phyloP scores from a whole-genome alignment of 2,329 filamentous ascomycete genomes.

The Penicillium sp. region DNA sequence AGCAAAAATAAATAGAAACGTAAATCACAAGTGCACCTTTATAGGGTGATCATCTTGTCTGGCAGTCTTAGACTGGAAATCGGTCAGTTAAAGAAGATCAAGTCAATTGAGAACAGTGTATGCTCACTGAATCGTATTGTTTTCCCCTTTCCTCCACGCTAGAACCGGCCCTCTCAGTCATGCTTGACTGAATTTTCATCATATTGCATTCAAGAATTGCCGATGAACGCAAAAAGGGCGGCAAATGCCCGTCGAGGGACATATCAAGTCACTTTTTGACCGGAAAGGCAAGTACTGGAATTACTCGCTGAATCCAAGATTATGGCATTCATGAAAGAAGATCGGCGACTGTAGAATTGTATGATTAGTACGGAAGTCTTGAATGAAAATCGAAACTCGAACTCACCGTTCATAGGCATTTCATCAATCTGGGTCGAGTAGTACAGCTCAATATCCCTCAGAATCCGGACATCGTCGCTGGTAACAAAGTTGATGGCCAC shows the following conservation, averaged over 20 bases:
- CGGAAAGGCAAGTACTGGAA: slow-evolving; percentile 1
- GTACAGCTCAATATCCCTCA: slow-evolving; percentile 99
- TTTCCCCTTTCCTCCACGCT: slow-evolving; percentile 40
- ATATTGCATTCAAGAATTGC: not conserved
- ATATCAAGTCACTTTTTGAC: slow-evolving; percentile 7
- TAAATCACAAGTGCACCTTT: slow-evolving; percentile 11
- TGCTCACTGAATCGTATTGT: slow-evolving; percentile 19
- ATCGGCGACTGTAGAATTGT: slow-evolving; percentile 29
- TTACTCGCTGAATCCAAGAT: not conserved
- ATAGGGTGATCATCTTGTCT: slow-evolving; percentile 5
- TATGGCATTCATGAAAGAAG: slow-evolving; percentile 32
- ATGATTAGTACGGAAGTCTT: slow-evolving; percentile 10
- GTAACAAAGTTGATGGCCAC: slow-evolving; percentile 99
- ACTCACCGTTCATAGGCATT: slow-evolving; percentile 93
- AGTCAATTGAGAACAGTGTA: slow-evolving; percentile 13
- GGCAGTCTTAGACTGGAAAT: slow-evolving; percentile 15
- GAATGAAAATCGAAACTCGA: slow-evolving; percentile 20
- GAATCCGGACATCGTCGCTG: slow-evolving; percentile 97
- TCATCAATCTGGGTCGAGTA: slow-evolving; percentile 99
- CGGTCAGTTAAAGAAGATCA: slow-evolving; percentile 1
- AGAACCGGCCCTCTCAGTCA: slow-evolving; percentile 14
- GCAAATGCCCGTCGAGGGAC: not conserved
- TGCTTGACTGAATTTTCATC: not conserved
- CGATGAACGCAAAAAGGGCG: not conserved
- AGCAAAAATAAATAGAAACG: slow-evolving; percentile 6